Conservation (phyloP, 2,329 filamentous ascomycete genomes). For the Talaromyces atroroseus region DNA sequence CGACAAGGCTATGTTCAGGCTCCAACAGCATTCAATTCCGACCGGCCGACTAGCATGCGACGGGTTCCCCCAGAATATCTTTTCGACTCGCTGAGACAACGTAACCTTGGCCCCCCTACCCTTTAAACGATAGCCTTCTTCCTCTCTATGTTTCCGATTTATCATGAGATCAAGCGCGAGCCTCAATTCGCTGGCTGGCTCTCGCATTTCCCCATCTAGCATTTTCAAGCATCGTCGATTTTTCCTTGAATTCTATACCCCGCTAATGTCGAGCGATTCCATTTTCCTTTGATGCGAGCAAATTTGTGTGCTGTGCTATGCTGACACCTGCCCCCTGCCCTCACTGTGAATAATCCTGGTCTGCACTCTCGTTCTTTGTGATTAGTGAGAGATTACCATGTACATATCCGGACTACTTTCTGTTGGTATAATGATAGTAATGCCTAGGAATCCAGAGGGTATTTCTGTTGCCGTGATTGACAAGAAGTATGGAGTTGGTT, state of each 20-base stretch:
- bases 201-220: not conserved
- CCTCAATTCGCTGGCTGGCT: not conserved
- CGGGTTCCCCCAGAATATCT: slow-evolving; percentile 44
- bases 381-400: slow-evolving; percentile 4
- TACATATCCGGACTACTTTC: slow-evolving; percentile 12
- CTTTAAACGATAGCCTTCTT: slow-evolving; percentile 21
- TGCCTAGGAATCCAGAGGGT: not conserved
- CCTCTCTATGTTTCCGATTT: not conserved
- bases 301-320: slow-evolving; percentile 9
- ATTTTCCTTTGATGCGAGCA: not conserved
- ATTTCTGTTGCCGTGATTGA: no score
- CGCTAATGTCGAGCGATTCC: slow-evolving; percentile 14
- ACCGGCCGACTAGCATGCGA: slow-evolving; percentile 42
- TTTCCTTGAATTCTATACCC: slow-evolving; percentile 15
- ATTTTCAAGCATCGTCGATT: not conserved
- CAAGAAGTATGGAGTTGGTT: no score
- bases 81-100: slow-evolving; percentile 36
- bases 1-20: slow-evolving; percentile 43
- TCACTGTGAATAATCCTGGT: slow-evolving; percentile 12
- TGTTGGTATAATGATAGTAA: slow-evolving; percentile 15
- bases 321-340: not conserved
- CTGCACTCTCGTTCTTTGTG: not conserved
- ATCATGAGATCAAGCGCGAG: not conserved
- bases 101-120: slow-evolving; percentile 29
- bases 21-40: slow-evolving; percentile 40